Evolutionary conservation across 768 basidiomycete genomes (phyloP).

Genomic region (Xerocomus spinulosus): DNA sequence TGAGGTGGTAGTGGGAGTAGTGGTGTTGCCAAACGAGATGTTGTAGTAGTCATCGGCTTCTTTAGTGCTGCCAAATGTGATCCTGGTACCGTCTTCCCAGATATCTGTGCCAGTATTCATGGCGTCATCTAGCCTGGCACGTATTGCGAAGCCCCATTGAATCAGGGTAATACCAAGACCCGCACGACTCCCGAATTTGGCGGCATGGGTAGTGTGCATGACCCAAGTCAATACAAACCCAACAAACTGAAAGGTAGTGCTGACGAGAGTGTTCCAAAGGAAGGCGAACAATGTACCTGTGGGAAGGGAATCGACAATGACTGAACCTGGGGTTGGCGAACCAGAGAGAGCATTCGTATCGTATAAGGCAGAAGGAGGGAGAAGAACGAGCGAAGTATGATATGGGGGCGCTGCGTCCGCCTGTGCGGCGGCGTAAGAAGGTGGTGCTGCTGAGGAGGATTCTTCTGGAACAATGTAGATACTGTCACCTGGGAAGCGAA

Average conservation of each 20-base stretch:
- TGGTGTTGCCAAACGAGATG: conserved; percentile 23
- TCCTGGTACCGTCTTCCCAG: conserved; percentile 28
- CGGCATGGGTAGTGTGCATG: conserved; percentile 89
- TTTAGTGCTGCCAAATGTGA: conserved; percentile 42
- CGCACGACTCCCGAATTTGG: conserved; percentile 87
- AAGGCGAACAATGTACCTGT: conserved; percentile 81
- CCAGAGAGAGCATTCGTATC: conserved; percentile 44
- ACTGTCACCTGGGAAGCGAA: conserved; percentile 57
- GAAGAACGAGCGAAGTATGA: conserved; percentile 96
- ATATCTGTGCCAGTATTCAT: conserved; percentile 30
- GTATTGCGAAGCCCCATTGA: conserved; percentile 86
- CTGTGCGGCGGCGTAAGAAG: conserved; percentile 88
- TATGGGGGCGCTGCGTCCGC: conserved; percentile 97
- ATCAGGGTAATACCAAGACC: conserved; percentile 96
- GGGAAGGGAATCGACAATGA: conserved; percentile 86
- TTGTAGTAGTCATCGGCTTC: conserved; percentile 44
- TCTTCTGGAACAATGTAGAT: conserved; percentile 82
- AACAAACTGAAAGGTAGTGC: conserved; percentile 95
- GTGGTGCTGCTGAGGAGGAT: conserved; percentile 75
- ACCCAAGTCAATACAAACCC: conserved; percentile 92
- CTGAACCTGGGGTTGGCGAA: conserved; percentile 49
- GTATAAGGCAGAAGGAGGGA: conserved; percentile 43
- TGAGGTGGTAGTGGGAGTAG: conserved; percentile 16
- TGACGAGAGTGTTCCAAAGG: conserved; percentile 90
- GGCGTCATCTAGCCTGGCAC: conserved; percentile 46